These are phyloP conservation scores for Melaleuca alternifolia DNA, from an alignment of 345 rosid genomes.

Conservation along the genomic window DNA sequence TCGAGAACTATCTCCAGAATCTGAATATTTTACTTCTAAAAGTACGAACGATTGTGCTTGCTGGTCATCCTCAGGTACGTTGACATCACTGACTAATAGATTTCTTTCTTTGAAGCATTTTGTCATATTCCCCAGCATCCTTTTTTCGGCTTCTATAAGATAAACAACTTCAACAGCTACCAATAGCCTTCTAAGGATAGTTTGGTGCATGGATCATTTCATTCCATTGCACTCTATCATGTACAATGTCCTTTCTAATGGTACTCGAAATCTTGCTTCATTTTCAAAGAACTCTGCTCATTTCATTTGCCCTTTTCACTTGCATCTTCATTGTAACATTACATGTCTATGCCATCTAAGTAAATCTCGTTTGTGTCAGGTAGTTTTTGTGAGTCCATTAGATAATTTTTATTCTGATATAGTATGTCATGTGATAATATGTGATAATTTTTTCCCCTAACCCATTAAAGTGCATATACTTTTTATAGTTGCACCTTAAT, in stretches of 20 bases:
- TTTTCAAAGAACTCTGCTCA: neutral
- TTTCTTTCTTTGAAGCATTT: neutral
- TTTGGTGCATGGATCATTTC: neutral
- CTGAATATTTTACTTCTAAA: constrained; percentile 74
- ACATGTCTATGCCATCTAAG: neutral
- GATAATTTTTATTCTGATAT: neutral
- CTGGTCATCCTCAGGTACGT: constrained; percentile 94
- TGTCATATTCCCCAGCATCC: neutral
- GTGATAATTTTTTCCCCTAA: neutral
- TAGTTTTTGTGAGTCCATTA: neutral
- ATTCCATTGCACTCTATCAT: neutral
- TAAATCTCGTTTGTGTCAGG: neutral
- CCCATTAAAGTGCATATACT: neutral
- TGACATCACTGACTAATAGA: neutral
- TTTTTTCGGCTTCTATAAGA: neutral
- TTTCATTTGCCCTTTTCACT: neutral
- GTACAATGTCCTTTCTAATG: neutral
- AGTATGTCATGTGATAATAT: neutral
- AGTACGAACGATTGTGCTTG: constrained; percentile 60
- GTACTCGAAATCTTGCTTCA: neutral
- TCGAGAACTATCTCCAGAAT: constrained; percentile 79
- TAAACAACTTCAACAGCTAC: neutral
- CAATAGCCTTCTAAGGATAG: neutral
- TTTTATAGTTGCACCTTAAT: neutral
- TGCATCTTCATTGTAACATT: neutral